Percentiles rank a stretch among this genome's conserved stretches.
Evolutionary conservation across 805 yeast species (phyloP).

Genomic region (Komagataella populi): DNA sequence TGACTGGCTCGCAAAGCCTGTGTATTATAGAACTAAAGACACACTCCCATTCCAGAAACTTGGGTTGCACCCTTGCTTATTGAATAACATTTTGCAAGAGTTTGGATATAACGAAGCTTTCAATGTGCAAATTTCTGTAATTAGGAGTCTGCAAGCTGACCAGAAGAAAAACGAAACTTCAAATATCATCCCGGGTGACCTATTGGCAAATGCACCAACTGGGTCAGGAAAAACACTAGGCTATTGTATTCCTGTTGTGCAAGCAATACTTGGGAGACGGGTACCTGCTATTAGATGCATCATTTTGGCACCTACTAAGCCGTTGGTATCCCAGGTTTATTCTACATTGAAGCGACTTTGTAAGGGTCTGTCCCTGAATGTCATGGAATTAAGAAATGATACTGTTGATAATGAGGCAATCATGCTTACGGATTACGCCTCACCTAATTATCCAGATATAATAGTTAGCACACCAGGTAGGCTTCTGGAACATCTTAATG

Average conservation of each 20-base stretch:
- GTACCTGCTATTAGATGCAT: slow-evolving; percentile 69
- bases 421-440: slow-evolving; percentile 19
- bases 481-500: slow-evolving; percentile 58
- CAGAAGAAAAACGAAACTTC: slow-evolving; percentile 22
- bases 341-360: slow-evolving; percentile 44
- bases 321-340: slow-evolving; percentile 73
- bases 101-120: slow-evolving; percentile 46
- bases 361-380: slow-evolving; percentile 53
- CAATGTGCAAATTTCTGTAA: slow-evolving; percentile 62
- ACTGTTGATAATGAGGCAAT: slow-evolving; percentile 48
- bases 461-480: slow-evolving; percentile 69
- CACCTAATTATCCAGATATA: slow-evolving; percentile 43
- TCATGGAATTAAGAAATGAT: slow-evolving; percentile 46
- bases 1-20: slow-evolving; percentile 60
- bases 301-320: slow-evolving; percentile 80
- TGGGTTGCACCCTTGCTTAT: slow-evolving; percentile 25
- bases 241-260: slow-evolving; percentile 72
- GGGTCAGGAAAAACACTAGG: slow-evolving; percentile 96
- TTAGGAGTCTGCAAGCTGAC: slow-evolving; percentile 37
- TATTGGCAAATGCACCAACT: slow-evolving; percentile 85
- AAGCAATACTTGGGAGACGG: slow-evolving; percentile 43
- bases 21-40: slow-evolving; percentile 33
- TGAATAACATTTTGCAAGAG: slow-evolving; percentile 27
- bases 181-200: slow-evolving; percentile 55
- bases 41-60: slow-evolving; percentile 36